Evolutionary conservation across 2,329 filamentous ascomycete species (phyloP).

Genomic region (Fusarium mundagurra): DNA sequence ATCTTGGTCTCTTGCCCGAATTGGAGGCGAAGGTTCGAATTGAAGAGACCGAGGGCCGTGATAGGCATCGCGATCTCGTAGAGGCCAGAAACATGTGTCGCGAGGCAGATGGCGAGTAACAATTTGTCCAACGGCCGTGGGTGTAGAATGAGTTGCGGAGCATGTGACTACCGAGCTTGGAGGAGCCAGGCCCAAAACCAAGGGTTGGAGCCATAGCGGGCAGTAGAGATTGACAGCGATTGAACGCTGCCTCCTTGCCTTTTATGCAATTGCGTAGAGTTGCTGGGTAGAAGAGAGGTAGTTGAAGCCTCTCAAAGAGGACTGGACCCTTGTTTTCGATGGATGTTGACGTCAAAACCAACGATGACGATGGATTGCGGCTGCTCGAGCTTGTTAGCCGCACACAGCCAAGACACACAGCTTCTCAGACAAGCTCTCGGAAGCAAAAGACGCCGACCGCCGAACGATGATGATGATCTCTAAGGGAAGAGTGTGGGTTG

Average conservation of each 20-base stretch:
- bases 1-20: constrained; percentile 58
- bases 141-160: constrained; percentile 43
- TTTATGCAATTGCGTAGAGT: constrained; percentile 10
- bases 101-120: constrained; percentile 33
- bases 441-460: constrained; percentile 37
- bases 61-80: constrained; percentile 40
- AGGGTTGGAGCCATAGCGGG: constrained; percentile 48
- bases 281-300: constrained; percentile 1
- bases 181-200: constrained; percentile 48
- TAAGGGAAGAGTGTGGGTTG: neutral
- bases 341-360: constrained; percentile 40
- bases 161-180: constrained; percentile 48
- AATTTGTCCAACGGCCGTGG: constrained; percentile 44
- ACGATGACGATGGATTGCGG: constrained; percentile 40
- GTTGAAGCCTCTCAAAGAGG: constrained; percentile 6
- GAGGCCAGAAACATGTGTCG: constrained; percentile 37
- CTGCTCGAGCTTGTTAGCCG: constrained; percentile 34
- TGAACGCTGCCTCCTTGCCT: constrained; percentile 23
- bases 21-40: constrained; percentile 47
- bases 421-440: constrained; percentile 21
- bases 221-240: constrained; percentile 23
- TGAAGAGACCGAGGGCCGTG: constrained; percentile 37
- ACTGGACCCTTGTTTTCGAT: constrained; percentile 25
- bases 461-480: constrained; percentile 8
- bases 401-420: constrained; percentile 33